Percentiles rank a stretch among this genome's conserved stretches.
Evolutionary conservation across 805 yeast species (phyloP).

Genomic region (Starmerella roubikii): DNA sequence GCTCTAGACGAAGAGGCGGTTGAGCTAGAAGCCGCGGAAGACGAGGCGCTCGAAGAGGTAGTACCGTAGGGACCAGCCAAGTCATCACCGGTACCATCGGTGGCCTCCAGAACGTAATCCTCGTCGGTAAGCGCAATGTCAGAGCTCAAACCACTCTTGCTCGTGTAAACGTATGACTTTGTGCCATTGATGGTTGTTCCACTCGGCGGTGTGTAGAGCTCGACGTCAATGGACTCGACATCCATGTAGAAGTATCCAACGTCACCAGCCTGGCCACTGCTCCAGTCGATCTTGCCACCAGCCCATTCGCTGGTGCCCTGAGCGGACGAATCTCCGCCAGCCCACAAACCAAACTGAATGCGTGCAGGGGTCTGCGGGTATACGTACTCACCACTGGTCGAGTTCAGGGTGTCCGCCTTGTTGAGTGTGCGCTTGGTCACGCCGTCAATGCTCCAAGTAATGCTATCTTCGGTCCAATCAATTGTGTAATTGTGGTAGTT

Average conservation of each 20-base stretch:
- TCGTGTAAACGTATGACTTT: constrained; percentile 42
- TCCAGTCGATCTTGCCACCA: constrained; percentile 80
- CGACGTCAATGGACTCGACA: constrained; percentile 44
- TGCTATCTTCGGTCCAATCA: constrained; percentile 66
- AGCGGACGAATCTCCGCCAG: constrained; percentile 36
- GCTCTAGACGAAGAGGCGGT: constrained; percentile 10
- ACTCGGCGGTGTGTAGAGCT: constrained; percentile 62
- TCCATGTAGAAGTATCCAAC: constrained; percentile 73
- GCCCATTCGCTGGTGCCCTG: constrained; percentile 68
- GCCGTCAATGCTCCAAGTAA: constrained; percentile 67
- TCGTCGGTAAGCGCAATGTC: constrained; percentile 50
- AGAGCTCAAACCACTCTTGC: constrained; percentile 32
- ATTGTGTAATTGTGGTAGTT: constrained; percentile 62
- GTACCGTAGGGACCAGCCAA: constrained; percentile 21
- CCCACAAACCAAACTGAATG: constrained; percentile 50
- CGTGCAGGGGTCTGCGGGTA: constrained; percentile 90
- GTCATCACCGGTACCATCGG: constrained; percentile 55
- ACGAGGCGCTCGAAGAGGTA: constrained; percentile 5
- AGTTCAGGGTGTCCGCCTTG: constrained; percentile 40
- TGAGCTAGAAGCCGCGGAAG: constrained; percentile 9
- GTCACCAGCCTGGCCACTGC: constrained; percentile 52
- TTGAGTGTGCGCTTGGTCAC: constrained; percentile 48
- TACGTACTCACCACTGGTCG: constrained; percentile 50
- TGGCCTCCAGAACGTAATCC: constrained; percentile 43
- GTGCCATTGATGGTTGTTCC: constrained; percentile 36